Base-by-base conservation (phyloP, 129 eudicot genomes). In the Flaveria bidentis region DNA sequence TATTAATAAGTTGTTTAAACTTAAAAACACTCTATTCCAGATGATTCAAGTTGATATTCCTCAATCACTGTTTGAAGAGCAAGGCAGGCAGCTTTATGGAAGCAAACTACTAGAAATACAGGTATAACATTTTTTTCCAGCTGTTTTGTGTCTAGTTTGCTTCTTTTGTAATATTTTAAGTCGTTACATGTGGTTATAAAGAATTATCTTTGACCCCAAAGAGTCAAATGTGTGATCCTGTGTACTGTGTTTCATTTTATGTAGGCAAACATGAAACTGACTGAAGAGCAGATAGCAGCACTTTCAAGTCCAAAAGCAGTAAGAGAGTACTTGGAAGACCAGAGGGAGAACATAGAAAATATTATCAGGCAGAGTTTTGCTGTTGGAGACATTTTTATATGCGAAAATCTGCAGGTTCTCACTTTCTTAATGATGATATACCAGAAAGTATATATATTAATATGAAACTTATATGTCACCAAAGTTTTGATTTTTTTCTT, bases 51-150 rank as follows among this genome's bases (percentile, higher is more conserved):
- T 95, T 67, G 95, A 91, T 53, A 82, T 95, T 64, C 99, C 99
- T 47, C 90, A 71, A 78, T 79, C 99, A 20, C 74, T 95, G 88
- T 89, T 91, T 46, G 96, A 95, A 88, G 99, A 95, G 72, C 96
- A 91, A 84, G 99, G 97, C 30, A 86, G 97, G 70, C 97, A 95
- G 85, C 88, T 91, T 76, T 95, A 91, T 81, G 97, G 94, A 74
- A 89, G 85, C 74, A 91, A 86, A 74, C 87, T 95, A 45, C 80
- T 95, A 67, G 85, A 95, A 86, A 61, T 94, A 69, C 99, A 95
- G 97, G 99, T 95, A 53, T 52, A 72, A 70, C n/a, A 36, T 28
- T 17, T 42, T 50, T 73, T 17, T 72, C 22, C 17, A 16, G 9
- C n/a, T 11, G 2, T 17, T n/a, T 41, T 16, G 57, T 2, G 22